These are phyloP conservation scores for Pichia membranifaciens DNA, from an alignment of 805 yeast species.

Conservation along the genomic window DNA sequence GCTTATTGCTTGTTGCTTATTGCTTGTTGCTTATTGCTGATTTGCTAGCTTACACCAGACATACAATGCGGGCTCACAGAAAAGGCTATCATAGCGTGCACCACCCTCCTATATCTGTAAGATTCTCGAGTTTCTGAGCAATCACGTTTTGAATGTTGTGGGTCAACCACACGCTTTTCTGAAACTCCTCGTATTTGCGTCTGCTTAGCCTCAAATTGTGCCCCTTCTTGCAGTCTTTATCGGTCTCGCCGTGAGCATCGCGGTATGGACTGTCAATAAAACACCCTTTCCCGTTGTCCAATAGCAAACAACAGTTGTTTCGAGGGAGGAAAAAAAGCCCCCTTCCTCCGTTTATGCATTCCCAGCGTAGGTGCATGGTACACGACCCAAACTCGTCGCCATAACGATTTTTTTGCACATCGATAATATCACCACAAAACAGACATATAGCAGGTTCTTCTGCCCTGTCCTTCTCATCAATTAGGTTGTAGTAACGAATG, in stretches of 20 bases:
- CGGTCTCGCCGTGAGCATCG: constrained; percentile 81
- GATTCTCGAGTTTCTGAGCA: constrained; percentile 73
- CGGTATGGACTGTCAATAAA: constrained; percentile 79
- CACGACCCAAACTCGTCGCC: constrained; percentile 69
- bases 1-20: no score
- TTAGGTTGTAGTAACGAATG: constrained; percentile 48
- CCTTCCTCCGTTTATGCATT: constrained; percentile 52
- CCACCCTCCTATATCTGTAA: constrained; percentile 93
- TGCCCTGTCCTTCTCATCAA: constrained; percentile 31
- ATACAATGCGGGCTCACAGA: no score
- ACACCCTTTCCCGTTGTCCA: constrained; percentile 75
- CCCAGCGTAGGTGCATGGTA: constrained; percentile 57
- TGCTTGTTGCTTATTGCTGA: no score
- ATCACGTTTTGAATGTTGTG: constrained; percentile 73
- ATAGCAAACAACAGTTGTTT: constrained; percentile 54
- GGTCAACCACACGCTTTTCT: constrained; percentile 65
- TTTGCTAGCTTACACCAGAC: no score
- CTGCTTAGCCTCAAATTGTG: constrained; percentile 64
- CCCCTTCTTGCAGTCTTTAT: constrained; percentile 64
- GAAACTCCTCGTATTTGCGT: constrained; percentile 59
- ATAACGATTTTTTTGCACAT: constrained; percentile 56
- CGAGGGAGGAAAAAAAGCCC: constrained; percentile 74
- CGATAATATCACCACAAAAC: constrained; percentile 67
- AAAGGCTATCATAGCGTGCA: constrained; percentile 49
- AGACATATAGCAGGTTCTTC: constrained; percentile 83